phyloP scores from a whole-genome alignment of 345 rosid species.

The Leavenworthia alabamica region DNA sequence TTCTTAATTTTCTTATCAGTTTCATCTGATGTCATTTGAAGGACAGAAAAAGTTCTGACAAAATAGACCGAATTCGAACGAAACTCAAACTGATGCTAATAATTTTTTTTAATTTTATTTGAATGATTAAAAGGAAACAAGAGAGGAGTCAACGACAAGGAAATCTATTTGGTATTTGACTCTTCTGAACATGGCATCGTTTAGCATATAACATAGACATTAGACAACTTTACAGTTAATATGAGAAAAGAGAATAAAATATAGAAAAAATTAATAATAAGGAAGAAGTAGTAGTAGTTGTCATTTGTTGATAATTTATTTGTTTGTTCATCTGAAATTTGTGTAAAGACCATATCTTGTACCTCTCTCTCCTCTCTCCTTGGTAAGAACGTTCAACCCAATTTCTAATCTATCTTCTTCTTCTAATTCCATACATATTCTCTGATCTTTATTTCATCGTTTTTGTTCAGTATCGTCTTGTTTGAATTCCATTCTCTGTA shows the following conservation, averaged over 20 bases:
- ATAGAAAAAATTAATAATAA: no score
- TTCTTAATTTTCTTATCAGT: neutral
- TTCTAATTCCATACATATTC: neutral
- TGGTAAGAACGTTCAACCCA: conserved; percentile 24
- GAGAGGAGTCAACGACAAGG: conserved; percentile 11
- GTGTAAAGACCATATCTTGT: conserved; percentile 9
- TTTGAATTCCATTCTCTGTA: conserved; percentile 10
- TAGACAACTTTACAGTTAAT: neutral
- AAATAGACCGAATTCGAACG: neutral
- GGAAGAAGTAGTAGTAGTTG: neutral
- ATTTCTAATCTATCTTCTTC: conserved; percentile 1
- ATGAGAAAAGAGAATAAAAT: neutral
- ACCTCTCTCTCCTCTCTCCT: neutral
- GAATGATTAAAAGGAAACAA: neutral
- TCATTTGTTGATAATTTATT: conserved; percentile 6
- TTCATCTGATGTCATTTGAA: neutral
- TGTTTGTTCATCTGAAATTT: conserved; percentile 7
- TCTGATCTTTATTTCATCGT: neutral
- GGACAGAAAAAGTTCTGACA: neutral
- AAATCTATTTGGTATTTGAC: neutral
- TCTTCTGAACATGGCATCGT: neutral
- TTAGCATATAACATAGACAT: neutral
- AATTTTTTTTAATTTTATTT: neutral
- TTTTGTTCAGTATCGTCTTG: neutral
- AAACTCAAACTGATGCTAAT: neutral